phyloP scores from a whole-genome alignment of 164 flowering plant genomes.

The Stephania cephalantha region DNA sequence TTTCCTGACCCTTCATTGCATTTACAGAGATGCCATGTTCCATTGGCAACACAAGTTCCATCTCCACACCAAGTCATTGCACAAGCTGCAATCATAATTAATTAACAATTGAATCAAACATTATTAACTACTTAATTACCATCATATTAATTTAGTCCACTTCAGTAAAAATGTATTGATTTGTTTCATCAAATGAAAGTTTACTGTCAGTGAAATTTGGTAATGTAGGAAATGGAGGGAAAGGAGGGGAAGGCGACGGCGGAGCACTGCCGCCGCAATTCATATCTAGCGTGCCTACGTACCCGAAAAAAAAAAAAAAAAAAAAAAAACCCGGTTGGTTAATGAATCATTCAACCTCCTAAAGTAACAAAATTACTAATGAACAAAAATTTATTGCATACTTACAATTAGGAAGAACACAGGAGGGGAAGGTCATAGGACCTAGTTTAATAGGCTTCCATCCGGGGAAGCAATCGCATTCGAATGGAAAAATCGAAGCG shows the following conservation, averaged over 20 bases:
- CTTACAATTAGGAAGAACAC: conserved; percentile 26
- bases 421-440: conserved; percentile 19
- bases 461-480: conserved; percentile 39
- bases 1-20: conserved; percentile 36
- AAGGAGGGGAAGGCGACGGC: conserved; percentile 11
- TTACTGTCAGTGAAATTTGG: conserved; percentile 19
- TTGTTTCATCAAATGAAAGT: neutral
- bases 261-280: conserved; percentile 19
- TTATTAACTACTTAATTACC: too few relatives aligned
- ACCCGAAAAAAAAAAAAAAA: neutral
- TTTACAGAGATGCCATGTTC: conserved; percentile 24
- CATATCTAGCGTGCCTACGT: conserved; percentile 33
- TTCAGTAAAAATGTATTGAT: neutral
- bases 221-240: conserved; percentile 19
- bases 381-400: neutral
- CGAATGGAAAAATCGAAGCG: conserved; percentile 16
- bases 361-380: too few relatives aligned
- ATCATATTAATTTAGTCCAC: neutral
- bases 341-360: too few relatives aligned
- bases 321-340: neutral
- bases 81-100: conserved; percentile 27
- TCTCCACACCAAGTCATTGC: conserved; percentile 33
- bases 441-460: conserved; percentile 35
- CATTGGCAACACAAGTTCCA: conserved; percentile 30
- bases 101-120: neutral